Evolutionary conservation across 140 eudicot genomes (phyloP).

Genomic region (Flaveria floridana): DNA sequence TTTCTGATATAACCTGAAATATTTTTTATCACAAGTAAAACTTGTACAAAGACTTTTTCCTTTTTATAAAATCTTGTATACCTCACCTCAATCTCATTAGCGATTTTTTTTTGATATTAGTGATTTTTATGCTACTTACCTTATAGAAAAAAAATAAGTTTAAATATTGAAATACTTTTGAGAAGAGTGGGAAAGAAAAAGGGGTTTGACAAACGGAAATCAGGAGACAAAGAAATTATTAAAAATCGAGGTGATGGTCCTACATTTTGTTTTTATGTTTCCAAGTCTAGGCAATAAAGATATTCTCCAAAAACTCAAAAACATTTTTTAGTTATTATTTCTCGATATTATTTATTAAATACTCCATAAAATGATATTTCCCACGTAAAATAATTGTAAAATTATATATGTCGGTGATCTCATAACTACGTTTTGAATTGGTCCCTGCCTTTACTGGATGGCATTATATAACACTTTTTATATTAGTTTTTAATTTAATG

Average conservation of each 20-base stretch:
- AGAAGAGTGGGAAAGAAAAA: conserved; percentile 1
- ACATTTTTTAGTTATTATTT: conserved; percentile 15
- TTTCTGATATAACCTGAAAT: no score
- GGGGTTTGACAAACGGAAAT: conserved; percentile 24
- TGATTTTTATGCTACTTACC: no score
- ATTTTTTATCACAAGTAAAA: no score
- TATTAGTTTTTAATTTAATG: no score
- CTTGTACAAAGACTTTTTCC: no score
- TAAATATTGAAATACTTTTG: not conserved
- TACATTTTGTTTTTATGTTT: conserved; percentile 24
- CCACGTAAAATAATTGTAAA: conserved; percentile 28
- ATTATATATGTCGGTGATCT: conserved; percentile 32
- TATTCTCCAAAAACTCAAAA: conserved; percentile 12
- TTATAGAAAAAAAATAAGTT: no score
- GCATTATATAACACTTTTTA: not conserved
- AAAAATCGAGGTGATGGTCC: conserved; percentile 24
- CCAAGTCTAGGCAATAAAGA: conserved; percentile 14
- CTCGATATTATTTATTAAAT: not conserved
- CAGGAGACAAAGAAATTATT: conserved; percentile 10
- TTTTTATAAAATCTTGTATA: no score
- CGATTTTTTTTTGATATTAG: no score
- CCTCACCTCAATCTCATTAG: no score
- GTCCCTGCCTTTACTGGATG: not conserved
- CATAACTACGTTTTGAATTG: conserved; percentile 24
- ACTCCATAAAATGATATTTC: conserved; percentile 2